These are phyloP conservation scores for Backusella tuberculispora DNA, from an alignment of 192 early-diverging fungal species.

Conservation along the genomic window DNA sequence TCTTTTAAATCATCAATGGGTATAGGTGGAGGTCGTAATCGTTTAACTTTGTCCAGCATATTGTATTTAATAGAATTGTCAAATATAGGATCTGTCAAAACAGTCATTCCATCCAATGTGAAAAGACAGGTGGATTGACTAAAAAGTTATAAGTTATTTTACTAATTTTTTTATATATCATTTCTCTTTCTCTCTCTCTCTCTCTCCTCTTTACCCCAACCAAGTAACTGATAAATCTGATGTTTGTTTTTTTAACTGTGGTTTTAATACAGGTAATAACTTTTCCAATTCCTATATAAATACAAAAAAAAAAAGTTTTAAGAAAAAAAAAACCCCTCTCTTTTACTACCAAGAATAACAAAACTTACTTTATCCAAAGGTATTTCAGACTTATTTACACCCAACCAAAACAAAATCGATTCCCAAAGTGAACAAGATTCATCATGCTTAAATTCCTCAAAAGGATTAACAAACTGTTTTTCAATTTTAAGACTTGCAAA, in stretches of 20 bases:
- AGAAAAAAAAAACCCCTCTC: too few relatives aligned
- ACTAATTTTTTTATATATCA: too few relatives aligned
- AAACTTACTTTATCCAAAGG: neutral
- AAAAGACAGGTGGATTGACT: slow-evolving; percentile 61
- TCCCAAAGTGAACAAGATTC: slow-evolving; percentile 35
- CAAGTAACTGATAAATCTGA: slow-evolving; percentile 36
- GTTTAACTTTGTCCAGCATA: slow-evolving; percentile 34
- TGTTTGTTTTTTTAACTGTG: neutral
- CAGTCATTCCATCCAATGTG: slow-evolving; percentile 56
- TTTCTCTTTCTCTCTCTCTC: too few relatives aligned
- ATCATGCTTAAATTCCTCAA: slow-evolving; percentile 50
- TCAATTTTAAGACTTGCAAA: slow-evolving; percentile 39
- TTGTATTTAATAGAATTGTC: slow-evolving; percentile 33
- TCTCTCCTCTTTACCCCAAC: slow-evolving; percentile 42
- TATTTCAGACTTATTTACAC: neutral
- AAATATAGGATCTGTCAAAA: slow-evolving; percentile 60
- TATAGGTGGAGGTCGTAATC: slow-evolving; percentile 47
- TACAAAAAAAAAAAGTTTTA: neutral
- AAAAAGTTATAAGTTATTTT: too few relatives aligned
- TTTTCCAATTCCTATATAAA: slow-evolving; percentile 23
- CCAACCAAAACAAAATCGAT: slow-evolving; percentile 32
- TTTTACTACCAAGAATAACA: too few relatives aligned
- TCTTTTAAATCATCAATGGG: slow-evolving; percentile 43
- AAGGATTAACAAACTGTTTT: slow-evolving; percentile 64
- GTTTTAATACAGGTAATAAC: slow-evolving; percentile 26